Evolutionary conservation across 2,329 filamentous ascomycete species (phyloP), one percentile per base, ranked within the genome.

Genomic region (Chrysosporium queenslandicum): DNA sequence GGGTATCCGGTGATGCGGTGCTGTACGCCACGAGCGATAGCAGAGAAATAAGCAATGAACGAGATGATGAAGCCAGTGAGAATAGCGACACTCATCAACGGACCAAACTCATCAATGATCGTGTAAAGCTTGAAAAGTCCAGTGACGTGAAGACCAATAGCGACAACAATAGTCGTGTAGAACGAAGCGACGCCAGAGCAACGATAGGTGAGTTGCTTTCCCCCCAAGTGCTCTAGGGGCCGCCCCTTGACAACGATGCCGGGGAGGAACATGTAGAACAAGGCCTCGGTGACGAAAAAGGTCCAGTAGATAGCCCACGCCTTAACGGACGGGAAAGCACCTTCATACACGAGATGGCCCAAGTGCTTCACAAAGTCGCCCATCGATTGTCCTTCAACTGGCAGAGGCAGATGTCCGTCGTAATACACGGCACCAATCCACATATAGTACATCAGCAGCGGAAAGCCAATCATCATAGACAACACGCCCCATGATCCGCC

Each of bases 361-460:
- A 97, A 70, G 59, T 94, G 83, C 53, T 75, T 70, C 51, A 79
- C 75, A 66, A 96, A 97, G 16, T 91, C 82, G 11, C 64, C 59
- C 66, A 80, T 80, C 60, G 76, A 82, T 74, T 94, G 78, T 39
- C 79, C 85, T 40, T 79, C 66, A 1, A 72, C 71, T 1, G 81
- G 86, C 40, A 74, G 71, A 14, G 92, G 92, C 48, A 94, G 76
- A 58, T 86, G 82, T 60, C 91, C 91, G 65, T 88, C 75, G 72
- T 96, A 98, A 73, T 91, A 95, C 46, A 84, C 90, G 30, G 91
- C 86, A 47, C 92, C 92, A 68, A 94, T 83, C 90, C 90, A 97
- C 90, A 98, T 95, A 74, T 96, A 97, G 79, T 87, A 96, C 91
- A 97, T 97, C 61, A 98, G 78, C 34, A 83, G 57, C n/a, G 92